Evolutionary conservation across 148 eudicot genomes (phyloP).

Genomic region (Vaccinium darrowii): DNA sequence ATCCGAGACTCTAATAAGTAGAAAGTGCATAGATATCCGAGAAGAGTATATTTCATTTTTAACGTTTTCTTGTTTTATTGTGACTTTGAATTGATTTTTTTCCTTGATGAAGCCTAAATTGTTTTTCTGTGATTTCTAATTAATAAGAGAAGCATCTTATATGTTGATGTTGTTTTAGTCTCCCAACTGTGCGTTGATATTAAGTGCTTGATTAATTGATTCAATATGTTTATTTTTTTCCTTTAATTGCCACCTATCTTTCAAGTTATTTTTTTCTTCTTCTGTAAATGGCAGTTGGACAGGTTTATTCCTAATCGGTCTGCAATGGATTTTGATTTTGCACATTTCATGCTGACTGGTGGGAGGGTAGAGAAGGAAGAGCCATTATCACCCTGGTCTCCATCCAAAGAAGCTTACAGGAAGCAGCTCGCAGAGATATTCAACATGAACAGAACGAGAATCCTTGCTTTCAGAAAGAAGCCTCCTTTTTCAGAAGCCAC

Average conservation of each 20-base stretch:
- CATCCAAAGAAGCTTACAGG: constrained; percentile 39
- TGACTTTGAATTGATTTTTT: not conserved
- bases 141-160: not conserved
- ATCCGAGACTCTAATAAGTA: too few species aligned
- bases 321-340: constrained; percentile 48
- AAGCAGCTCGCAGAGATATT: constrained; percentile 39
- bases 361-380: constrained; percentile 33
- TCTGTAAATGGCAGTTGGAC: constrained; percentile 34
- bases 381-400: constrained; percentile 23
- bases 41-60: not conserved
- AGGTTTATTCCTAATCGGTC: constrained; percentile 52
- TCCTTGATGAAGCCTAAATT: not conserved
- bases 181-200: not conserved
- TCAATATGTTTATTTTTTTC: not conserved
- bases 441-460: constrained; percentile 45
- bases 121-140: not conserved
- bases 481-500: constrained; percentile 26
- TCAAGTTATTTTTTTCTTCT: not conserved
- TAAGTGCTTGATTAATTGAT: not conserved
- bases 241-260: not conserved
- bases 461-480: constrained; percentile 44
- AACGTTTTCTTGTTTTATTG: not conserved
- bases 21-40: too few species aligned
- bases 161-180: not conserved
- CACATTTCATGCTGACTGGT: constrained; percentile 46